Evolutionary conservation across 129 eudicot genomes (phyloP).

Genomic region (Pittosporum tobira): DNA sequence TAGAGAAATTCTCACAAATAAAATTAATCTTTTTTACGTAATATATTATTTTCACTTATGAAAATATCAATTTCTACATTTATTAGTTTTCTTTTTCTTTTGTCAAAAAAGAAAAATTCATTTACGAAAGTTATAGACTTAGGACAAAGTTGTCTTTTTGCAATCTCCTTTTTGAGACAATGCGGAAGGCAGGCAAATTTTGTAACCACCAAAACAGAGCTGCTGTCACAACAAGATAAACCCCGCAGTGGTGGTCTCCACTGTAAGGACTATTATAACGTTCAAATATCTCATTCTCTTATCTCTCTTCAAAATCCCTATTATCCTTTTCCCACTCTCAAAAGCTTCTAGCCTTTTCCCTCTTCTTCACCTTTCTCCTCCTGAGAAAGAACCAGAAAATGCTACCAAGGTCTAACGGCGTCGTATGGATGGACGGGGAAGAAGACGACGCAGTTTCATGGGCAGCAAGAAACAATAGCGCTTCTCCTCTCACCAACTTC

Average conservation of each 20-base stretch:
- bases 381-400: slow-evolving; percentile 11
- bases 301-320: no score
- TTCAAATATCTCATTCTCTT: no score
- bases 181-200: background rate
- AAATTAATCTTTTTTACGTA: no score
- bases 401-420: slow-evolving; percentile 34
- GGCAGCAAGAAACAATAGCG: slow-evolving; percentile 20
- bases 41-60: no score
- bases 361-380: background rate
- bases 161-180: background rate
- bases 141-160: background rate
- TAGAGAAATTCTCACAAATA: no score
- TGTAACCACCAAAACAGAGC: background rate
- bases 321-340: background rate
- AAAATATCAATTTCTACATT: no score
- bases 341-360: slow-evolving; percentile 6
- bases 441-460: slow-evolving; percentile 30
- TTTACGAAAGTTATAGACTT: no score
- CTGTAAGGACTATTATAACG: no score
- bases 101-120: no score
- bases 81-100: no score
- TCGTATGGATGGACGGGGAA: slow-evolving; percentile 36
- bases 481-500: slow-evolving; percentile 32
- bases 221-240: background rate
- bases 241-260: slow-evolving; percentile 3